Percentiles rank a stretch among this genome's conserved stretches.
phyloP scores from a whole-genome alignment of 2,329 filamentous ascomycete species.

The Neonectria coccinea region DNA sequence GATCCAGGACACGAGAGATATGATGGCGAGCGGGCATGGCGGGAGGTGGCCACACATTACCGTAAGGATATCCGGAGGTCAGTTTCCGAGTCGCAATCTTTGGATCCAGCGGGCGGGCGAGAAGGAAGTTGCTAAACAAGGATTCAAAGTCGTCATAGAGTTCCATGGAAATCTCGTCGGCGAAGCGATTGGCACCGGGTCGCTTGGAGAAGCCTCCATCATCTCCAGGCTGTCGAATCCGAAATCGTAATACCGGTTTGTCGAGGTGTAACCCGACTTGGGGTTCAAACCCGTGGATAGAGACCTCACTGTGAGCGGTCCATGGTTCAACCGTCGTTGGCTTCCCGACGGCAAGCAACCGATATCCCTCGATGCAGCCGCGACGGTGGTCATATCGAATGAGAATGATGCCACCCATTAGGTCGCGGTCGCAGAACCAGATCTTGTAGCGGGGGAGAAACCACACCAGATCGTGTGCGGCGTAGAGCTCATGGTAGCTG shows the following conservation, averaged over 20 bases:
- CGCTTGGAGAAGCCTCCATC: conserved; percentile 36
- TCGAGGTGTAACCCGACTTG: conserved; percentile 78
- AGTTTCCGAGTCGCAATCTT: conserved; percentile 50
- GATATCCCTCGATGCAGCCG: conserved; percentile 84
- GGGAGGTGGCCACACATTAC: conserved; percentile 80
- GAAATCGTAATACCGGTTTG: conserved; percentile 74
- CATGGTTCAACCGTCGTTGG: conserved; percentile 70
- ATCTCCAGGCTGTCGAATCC: conserved; percentile 40
- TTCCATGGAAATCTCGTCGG: conserved; percentile 65
- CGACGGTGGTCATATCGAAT: conserved; percentile 79
- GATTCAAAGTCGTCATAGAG: conserved; percentile 59
- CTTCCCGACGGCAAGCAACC: conserved; percentile 74
- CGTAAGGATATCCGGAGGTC: conserved; percentile 56
- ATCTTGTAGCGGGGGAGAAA: conserved; percentile 83
- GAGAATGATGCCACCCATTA: conserved; percentile 80
- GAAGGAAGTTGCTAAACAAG: conserved; percentile 75
- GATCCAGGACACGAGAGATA: conserved; percentile 51
- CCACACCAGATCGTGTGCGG: conserved; percentile 83
- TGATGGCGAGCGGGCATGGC: conserved; percentile 73
- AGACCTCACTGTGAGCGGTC: conserved; percentile 72
- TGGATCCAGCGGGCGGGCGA: conserved; percentile 65
- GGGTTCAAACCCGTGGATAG: conserved; percentile 80
- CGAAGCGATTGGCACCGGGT: conserved; percentile 55
- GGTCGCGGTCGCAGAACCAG: conserved; percentile 84
- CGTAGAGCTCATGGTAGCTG: conserved; percentile 78